Percentiles rank a stretch among this genome's conserved stretches.
Conservation (phyloP, 768 basidiomycete species). For the Lactarius sp. region DNA sequence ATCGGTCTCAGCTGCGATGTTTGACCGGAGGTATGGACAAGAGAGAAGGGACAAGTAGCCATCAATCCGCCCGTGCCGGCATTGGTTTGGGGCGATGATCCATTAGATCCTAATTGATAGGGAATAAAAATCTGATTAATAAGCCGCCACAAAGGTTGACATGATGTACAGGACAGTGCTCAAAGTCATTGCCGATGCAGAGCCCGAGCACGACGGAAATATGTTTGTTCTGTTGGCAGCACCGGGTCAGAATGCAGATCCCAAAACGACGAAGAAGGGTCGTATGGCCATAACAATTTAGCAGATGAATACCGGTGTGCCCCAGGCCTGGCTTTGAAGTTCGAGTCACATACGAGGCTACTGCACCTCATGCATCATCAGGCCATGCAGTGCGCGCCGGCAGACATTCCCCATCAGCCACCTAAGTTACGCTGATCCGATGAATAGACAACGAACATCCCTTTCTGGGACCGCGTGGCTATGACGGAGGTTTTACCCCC, state of each 20-base stretch:
- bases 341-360: too few relatives aligned
- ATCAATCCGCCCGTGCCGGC: constrained; percentile 4
- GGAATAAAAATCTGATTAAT: background rate
- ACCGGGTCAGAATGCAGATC: background rate
- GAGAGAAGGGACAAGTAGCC: background rate
- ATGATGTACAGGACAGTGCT: background rate
- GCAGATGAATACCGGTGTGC: too few relatives aligned
- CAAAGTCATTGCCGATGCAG: background rate
- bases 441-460: too few relatives aligned
- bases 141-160: background rate
- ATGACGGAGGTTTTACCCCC: too few relatives aligned
- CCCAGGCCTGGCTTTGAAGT: too few relatives aligned
- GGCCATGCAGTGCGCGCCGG: too few relatives aligned
- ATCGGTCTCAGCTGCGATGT: background rate
- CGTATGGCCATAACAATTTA: background rate
- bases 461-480: too few relatives aligned
- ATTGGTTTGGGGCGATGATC: background rate
- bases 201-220: constrained; percentile 3
- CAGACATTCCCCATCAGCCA: too few relatives aligned
- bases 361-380: too few relatives aligned
- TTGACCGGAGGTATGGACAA: background rate
- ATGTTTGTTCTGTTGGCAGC: background rate
- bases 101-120: constrained; percentile 14
- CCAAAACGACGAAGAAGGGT: background rate
- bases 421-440: too few relatives aligned